Conservation (phyloP, 2,329 filamentous ascomycete genomes). For the Curvularia lunata region DNA sequence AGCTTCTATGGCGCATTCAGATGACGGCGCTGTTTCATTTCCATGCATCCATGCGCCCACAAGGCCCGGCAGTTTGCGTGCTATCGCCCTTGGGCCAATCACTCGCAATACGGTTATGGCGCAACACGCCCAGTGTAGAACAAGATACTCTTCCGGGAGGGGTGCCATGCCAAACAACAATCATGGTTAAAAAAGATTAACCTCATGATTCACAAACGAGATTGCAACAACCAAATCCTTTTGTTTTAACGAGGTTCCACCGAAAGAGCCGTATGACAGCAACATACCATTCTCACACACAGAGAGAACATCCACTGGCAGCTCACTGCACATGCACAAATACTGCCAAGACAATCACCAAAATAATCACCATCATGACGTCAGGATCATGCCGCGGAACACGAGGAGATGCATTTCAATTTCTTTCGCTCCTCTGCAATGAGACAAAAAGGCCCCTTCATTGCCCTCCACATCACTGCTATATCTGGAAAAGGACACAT, state of each 20-base stretch:
- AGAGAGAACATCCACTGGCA: not conserved
- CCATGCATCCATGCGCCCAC: not conserved
- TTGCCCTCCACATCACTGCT: too few relatives aligned
- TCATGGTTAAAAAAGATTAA: not conserved
- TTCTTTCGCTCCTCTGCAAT: not conserved
- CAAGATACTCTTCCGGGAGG: not conserved
- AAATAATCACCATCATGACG: not conserved
- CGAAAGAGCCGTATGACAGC: too few relatives aligned
- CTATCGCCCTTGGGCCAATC: not conserved
- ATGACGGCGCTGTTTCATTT: not conserved
- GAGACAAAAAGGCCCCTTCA: not conserved
- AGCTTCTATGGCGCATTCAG: not conserved
- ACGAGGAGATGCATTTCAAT: not conserved
- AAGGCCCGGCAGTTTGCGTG: not conserved
- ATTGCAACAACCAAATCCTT: too few relatives aligned
- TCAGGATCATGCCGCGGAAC: not conserved
- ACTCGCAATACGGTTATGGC: not conserved
- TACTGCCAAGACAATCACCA: not conserved
- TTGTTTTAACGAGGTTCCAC: too few relatives aligned
- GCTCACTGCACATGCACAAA: not conserved
- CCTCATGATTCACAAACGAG: not conserved
- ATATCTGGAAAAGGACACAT: not conserved
- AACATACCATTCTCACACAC: not conserved
- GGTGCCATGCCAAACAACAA: not conserved
- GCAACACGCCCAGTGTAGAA: not conserved